A percentile compares a stretch with the other conserved stretches of the same genome.
Evolutionary conservation across 192 early-diverging fungal species (phyloP).

Genomic region (Diversispora eburnea): DNA sequence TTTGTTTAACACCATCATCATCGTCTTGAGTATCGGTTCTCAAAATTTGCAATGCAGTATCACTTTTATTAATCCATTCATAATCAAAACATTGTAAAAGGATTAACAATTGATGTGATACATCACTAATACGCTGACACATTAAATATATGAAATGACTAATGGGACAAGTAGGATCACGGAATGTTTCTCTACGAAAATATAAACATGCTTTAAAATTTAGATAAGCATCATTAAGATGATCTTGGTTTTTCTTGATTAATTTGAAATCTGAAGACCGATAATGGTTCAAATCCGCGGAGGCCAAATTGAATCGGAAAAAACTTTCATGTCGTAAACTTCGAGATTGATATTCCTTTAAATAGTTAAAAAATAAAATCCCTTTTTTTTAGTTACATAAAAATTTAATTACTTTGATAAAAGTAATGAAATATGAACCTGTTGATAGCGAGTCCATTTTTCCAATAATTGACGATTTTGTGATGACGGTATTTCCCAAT

Average conservation of each 20-base stretch:
- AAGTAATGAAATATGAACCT: slow-evolving; percentile 4
- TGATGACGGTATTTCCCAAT: not conserved
- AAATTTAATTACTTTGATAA: not conserved
- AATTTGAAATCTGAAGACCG: not conserved
- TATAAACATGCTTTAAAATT: slow-evolving; percentile 9
- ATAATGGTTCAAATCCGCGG: not conserved
- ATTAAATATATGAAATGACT: slow-evolving; percentile 16
- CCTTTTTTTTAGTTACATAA: not conserved
- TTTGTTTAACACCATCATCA: slow-evolving; percentile 9
- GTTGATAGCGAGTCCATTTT: slow-evolving; percentile 17
- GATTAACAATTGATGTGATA: slow-evolving; percentile 6
- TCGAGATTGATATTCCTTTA: slow-evolving; percentile 18
- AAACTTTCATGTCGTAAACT: slow-evolving; percentile 17
- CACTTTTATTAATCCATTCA: slow-evolving; percentile 3
- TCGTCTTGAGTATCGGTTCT: not conserved
- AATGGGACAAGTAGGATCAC: not conserved
- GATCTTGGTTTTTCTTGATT: slow-evolving; percentile 4
- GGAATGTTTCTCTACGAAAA: slow-evolving; percentile 8
- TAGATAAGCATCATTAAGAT: slow-evolving; percentile 3
- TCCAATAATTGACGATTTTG: not conserved
- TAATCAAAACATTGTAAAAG: slow-evolving; percentile 17
- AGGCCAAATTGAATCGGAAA: not conserved
- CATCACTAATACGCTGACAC: slow-evolving; percentile 15
- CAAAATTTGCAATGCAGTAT: not conserved
- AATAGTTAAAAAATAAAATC: not conserved